Conservation (phyloP, 768 basidiomycete species). For the Pulveroboletus sp. region DNA sequence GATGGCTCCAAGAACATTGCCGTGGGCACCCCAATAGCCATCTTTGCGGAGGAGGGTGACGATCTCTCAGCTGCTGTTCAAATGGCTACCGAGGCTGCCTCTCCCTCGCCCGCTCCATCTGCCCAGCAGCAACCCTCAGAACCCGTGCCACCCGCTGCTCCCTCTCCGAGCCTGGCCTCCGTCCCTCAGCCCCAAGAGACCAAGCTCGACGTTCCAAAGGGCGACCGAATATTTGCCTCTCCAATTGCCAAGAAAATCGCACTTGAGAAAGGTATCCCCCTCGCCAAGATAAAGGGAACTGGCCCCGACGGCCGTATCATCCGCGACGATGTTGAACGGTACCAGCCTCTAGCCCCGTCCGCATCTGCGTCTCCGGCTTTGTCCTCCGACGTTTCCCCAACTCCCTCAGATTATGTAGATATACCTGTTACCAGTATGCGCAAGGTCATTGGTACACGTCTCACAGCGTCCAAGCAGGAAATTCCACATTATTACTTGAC, state of each 20-base stretch:
- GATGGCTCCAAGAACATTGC: conserved; percentile 86
- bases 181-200: conserved; percentile 37
- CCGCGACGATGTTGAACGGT: conserved; percentile 92
- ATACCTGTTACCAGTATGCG: conserved; percentile 93
- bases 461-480: conserved; percentile 91
- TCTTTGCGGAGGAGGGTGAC: conserved; percentile 93
- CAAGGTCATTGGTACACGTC: conserved; percentile 84
- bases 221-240: conserved; percentile 89
- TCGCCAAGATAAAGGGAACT: conserved; percentile 86
- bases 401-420: conserved; percentile 77
- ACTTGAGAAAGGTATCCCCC: conserved; percentile 87
- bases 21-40: conserved; percentile 88
- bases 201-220: conserved; percentile 56
- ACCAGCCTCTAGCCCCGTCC: conserved; percentile 54
- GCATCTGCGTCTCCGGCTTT: conserved; percentile 42
- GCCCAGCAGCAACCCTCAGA: conserved; percentile 40
- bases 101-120: conserved; percentile 35
- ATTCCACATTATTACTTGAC: conserved; percentile 98
- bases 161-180: conserved; percentile 33
- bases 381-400: conserved; percentile 46
- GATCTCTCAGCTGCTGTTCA: conserved; percentile 82
- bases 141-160: conserved; percentile 39
- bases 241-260: conserved; percentile 98
- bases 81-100: conserved; percentile 61
- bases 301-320: conserved; percentile 94